Evolutionary conservation across 1,284 basidiomycete species (phyloP), one percentile per base, ranked within the genome.

Genomic region (Boletellus sp.): DNA sequence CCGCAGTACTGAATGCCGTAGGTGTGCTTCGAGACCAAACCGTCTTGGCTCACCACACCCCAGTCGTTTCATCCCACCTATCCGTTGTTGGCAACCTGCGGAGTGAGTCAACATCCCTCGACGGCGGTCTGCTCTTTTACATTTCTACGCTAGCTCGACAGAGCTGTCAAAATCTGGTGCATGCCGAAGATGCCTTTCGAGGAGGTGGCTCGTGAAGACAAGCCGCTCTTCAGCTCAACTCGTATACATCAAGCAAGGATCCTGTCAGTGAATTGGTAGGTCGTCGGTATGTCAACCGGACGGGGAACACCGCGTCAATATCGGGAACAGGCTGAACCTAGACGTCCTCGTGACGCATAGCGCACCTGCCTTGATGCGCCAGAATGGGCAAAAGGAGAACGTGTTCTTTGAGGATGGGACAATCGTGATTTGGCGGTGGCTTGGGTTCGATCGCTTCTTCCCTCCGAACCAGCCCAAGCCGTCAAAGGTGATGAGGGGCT

Each of bases 21-120:
- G 58, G 81, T 63, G 12, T 35, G 15, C 47, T 44, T 10, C 1
- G 40, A 39, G 22, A 45, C 19, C 8, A 48, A 33, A n/a, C 30
- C 22, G 2, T 43, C 38, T 38, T 49, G 40, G 40, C 56, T 61
- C 41, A 63, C 32, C 24, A 19, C 10, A 40, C 11, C 22, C 37
- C 45, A 87, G 86, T 79, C 82, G 21, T 89, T 88, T 63, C 85
- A 90, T 64, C 75, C 78, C 0, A 65, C 67, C 6, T 67, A 77
- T 49, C 83, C 85, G 16, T 56, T 89, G 16, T 74, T 90, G 52
- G 86, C 86, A 15, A 90, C 87, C 10, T 84, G 85, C 60, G 87
- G 87, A 8, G 87, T 89, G 65, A 55, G 79, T 68, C 43, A 41
- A 45, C 35, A 22, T 18, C 22, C 37, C 21, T 37, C 21, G 46